These are phyloP conservation scores for Elaeagnus macrophylla DNA, from an alignment of 306 rosid genomes.

Conservation along the genomic window DNA sequence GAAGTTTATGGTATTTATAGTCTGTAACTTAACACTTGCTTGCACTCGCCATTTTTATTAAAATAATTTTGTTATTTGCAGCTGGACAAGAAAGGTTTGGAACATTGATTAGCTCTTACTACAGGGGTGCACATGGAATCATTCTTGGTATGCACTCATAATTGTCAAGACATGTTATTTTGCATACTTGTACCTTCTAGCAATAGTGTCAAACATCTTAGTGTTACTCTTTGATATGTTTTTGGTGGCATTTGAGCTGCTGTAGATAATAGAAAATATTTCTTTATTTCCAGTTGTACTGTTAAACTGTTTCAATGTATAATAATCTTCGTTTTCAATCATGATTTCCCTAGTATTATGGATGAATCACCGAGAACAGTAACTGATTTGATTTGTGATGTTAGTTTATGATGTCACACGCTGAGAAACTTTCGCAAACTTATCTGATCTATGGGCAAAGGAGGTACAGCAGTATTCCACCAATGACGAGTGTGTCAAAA, in stretches of 20 bases:
- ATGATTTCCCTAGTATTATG: no score
- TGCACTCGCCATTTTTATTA: background rate
- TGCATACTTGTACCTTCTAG: background rate
- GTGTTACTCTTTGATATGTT: background rate
- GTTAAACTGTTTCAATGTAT: no score
- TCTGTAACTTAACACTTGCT: no score
- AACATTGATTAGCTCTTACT: constrained; percentile 77
- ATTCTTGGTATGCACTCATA: constrained; percentile 58
- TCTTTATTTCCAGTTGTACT: no score
- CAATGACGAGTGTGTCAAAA: constrained; percentile 57
- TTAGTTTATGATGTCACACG: constrained; percentile 85
- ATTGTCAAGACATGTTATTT: background rate
- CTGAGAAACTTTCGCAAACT: constrained; percentile 71
- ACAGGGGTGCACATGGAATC: constrained; percentile 96
- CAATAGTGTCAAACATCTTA: background rate
- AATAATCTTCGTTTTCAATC: no score
- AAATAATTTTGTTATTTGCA: constrained; percentile 23
- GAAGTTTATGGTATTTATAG: no score
- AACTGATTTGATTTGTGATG: constrained; percentile 12
- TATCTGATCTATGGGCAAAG: constrained; percentile 65
- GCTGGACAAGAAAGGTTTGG: constrained; percentile 99
- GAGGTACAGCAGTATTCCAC: constrained; percentile 72
- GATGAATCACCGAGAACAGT: constrained; percentile 9
- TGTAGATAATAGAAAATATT: no score
- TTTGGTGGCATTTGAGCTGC: no score